These are phyloP conservation scores for Pseudogymnoascus sp. DNA, from an alignment of 2,329 filamentous ascomycete species.

Conservation along the genomic window DNA sequence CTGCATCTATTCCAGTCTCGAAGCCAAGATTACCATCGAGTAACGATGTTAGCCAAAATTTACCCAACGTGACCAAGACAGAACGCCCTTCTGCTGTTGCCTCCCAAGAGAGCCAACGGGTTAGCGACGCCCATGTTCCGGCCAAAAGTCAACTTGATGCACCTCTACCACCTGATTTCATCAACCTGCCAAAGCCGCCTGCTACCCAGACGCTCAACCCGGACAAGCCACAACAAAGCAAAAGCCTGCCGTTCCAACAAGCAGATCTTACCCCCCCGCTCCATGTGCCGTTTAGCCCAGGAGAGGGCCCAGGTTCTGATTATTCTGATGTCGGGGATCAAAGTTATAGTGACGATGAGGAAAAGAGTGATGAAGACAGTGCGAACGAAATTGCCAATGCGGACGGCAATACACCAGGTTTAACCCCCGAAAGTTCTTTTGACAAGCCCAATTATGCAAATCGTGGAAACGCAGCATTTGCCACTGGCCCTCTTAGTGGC, in stretches of 20 bases:
- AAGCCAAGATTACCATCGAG: neutral
- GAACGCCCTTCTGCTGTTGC: neutral
- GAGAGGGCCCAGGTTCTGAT: conserved; percentile 17
- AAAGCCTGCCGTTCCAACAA: conserved; percentile 17
- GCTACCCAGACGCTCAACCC: conserved; percentile 21
- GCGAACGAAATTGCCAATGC: conserved; percentile 56
- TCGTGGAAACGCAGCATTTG: conserved; percentile 30
- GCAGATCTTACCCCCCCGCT: conserved; percentile 22
- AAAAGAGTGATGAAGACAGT: conserved; percentile 57
- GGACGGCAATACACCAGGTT: conserved; percentile 41
- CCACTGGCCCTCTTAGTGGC: conserved; percentile 23
- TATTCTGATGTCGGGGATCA: conserved; percentile 32
- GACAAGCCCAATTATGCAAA: conserved; percentile 40
- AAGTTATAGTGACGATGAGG: conserved; percentile 39
- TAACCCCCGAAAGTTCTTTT: conserved; percentile 55
- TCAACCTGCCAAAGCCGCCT: conserved; percentile 28
- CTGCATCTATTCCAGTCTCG: neutral
- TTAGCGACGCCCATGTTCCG: neutral
- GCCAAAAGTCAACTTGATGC: conserved; percentile 15
- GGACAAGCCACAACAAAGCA: conserved; percentile 5
- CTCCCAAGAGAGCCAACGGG: neutral
- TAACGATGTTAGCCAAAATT: neutral
- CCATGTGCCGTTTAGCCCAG: conserved; percentile 27
- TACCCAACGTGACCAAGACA: neutral
- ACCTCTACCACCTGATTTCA: conserved; percentile 37